A percentile compares a stretch with the other conserved stretches of the same genome.
phyloP scores from a whole-genome alignment of 345 rosid genomes.

The Geranium rotundifolium region DNA sequence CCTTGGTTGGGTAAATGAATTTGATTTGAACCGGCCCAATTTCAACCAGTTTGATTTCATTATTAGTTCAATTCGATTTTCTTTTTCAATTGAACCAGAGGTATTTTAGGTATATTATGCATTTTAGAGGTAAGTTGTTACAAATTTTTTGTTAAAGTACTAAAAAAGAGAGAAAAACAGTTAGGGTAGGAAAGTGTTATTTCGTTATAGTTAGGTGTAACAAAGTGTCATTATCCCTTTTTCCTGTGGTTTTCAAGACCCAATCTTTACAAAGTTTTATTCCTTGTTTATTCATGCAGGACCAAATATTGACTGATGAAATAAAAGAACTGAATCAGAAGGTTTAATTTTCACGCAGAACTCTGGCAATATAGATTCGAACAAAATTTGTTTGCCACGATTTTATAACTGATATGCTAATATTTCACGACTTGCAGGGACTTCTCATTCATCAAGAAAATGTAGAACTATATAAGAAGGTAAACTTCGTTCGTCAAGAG shows the following conservation, averaged over 20 bases:
- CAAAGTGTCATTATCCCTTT: too few relatives aligned
- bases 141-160: too few relatives aligned
- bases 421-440: slow-evolving; percentile 33
- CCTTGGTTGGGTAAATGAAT: too few relatives aligned
- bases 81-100: too few relatives aligned
- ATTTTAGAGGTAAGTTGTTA: too few relatives aligned
- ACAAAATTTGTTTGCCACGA: background rate
- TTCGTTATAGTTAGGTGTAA: too few relatives aligned
- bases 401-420: slow-evolving; percentile 3
- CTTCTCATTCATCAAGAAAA: slow-evolving; percentile 26
- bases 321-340: slow-evolving; percentile 49
- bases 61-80: too few relatives aligned
- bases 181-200: too few relatives aligned
- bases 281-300: slow-evolving; percentile 24
- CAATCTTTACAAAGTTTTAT: background rate
- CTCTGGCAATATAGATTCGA: slow-evolving; percentile 4
- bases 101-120: too few relatives aligned
- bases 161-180: too few relatives aligned
- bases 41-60: too few relatives aligned
- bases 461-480: slow-evolving; percentile 7
- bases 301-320: slow-evolving; percentile 40
- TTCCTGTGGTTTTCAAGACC: background rate
- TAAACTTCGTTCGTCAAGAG: slow-evolving; percentile 4
- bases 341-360: slow-evolving; percentile 28
- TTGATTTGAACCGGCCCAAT: too few relatives aligned